Base-by-base conservation (phyloP, 2,329 filamentous ascomycete genomes). In the Metarhizium album region DNA sequence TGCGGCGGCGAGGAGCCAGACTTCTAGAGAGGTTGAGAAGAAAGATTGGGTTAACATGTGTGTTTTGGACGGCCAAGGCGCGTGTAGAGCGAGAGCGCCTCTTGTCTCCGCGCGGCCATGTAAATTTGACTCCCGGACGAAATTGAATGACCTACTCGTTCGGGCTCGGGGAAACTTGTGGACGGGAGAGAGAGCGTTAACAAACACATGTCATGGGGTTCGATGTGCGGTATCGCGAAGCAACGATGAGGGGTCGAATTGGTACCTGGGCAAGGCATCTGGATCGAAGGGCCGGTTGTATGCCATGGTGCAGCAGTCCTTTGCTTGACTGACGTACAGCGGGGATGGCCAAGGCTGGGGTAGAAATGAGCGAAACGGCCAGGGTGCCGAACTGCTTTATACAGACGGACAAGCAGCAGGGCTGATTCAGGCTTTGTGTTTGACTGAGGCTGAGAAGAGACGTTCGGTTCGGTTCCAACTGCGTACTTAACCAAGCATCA, bases 281-380 rank as follows among this genome's bases (percentile, higher is more conserved):
- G 90, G 90, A 68, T 98, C 95, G 74, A 90, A 93, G 51, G 85
- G 81, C 67, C 83, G 83, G 71, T 95, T 95, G 77, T 97, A 97
- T 51, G 91, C 91, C 91, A 97, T 97, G 54, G 65, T 69, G 43
- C 20, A 5, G 24, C 23, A 7, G 27, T 29, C 40, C 20, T 13
- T 20, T 14, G 57, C 52, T 37, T 46, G 40, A 35, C 16, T 3
- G 16, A 20, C 18, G 40, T n/a, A 22, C 20, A 43, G 24, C 20
- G n/a, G 16, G 4, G 16, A 40, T 23, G 40, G 40, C 40, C 20
- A 18, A 16, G 11, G 5, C 16, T 24, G 20, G 22, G 40, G 8
- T 18, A 16, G 18, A 43, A 16, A 43, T 43, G 37, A 40, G 16
- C 7, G 16, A 40, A 11, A 16, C 11, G 7, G 7, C 22, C 20